Base-by-base conservation (phyloP, 73 alveolate genomes). In the Uronychia setigera region DNA sequence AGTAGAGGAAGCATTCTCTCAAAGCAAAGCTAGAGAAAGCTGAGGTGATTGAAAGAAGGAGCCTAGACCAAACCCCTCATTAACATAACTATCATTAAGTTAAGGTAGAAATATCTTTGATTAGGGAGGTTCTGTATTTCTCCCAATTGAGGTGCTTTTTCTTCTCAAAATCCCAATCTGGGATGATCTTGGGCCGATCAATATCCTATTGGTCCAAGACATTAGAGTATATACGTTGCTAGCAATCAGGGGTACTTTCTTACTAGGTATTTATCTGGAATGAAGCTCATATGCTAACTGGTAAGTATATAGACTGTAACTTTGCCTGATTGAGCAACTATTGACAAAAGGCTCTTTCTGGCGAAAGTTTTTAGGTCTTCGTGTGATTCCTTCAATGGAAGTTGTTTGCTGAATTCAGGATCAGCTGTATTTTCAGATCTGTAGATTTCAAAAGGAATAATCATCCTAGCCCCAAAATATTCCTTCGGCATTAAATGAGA, bases 401-500 rank as follows among this genome's bases (percentile, higher is more conserved):
- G 67, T 19, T 46, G 67, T 19, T 46, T 46, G 67, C n/a, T 19
- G 67, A 46, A 46, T 46, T 19, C 67, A 19, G 67, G 67, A 19
- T 46, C 67, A 11, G 5, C 19, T 5, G 67, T 46, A 19, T 46
- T 11, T 19, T 19, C 67, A 11, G 67, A 46, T 19, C 19, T 46
- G 57, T 77, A 78, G 81, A 85, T 85, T 27, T 85, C 91, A 33
- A 85, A 85, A 0, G 91, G 91, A n/a, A 85, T 31, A 0, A 85
- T 58, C 35, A 60, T 81, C 35, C 91, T 34, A 59, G 86, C 91
- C 5, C 91, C 91, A 31, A 85, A 85, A 86, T 31, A 85, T 31
- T 85, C 77, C 58, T 78, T 76, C 30, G 91, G 91, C 91, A 85
- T 85, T 28, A 85, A 33, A 31, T 85, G 59, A 26, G 91, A 77